Percentiles rank a stretch among this genome's conserved stretches.
Evolutionary conservation across 371 early-diverging fungal genomes (phyloP).

Genomic region (Rhizomucor miehei): DNA sequence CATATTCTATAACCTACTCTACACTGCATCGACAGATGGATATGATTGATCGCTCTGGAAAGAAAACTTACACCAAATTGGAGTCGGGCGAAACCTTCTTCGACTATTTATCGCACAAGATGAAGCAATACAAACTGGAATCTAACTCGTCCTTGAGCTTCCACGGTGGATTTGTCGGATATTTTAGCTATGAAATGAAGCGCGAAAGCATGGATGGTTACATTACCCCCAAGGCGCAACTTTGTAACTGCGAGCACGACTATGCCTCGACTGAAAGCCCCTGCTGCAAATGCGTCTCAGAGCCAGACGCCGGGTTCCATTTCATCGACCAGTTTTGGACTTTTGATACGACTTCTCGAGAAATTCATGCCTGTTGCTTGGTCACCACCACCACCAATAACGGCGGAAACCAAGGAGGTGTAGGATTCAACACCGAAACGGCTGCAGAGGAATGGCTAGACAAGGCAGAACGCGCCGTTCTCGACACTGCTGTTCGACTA

Average conservation of each 20-base stretch:
- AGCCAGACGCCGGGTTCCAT: constrained; percentile 84
- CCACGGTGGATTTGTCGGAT: constrained; percentile 84
- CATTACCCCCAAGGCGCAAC: constrained; percentile 36
- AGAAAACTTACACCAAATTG: background rate
- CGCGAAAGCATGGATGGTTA: constrained; percentile 68
- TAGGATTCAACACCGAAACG: constrained; percentile 12
- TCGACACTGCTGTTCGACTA: background rate
- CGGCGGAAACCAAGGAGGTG: background rate
- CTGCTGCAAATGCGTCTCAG: constrained; percentile 32
- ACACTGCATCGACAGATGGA: constrained; percentile 28
- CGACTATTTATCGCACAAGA: constrained; percentile 24
- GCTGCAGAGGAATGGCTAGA: constrained; percentile 26
- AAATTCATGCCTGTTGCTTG: constrained; percentile 48
- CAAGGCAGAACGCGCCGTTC: constrained; percentile 6
- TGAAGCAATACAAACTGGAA: constrained; percentile 8
- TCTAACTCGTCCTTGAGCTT: constrained; percentile 37
- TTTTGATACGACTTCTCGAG: constrained; percentile 62
- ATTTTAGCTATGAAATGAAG: constrained; percentile 95
- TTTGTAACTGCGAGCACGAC: constrained; percentile 27
- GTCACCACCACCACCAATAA: constrained; percentile 14
- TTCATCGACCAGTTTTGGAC: constrained; percentile 79
- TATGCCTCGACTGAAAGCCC: background rate
- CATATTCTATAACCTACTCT: constrained; percentile 38
- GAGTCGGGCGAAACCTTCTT: constrained; percentile 25
- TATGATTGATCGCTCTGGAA: constrained; percentile 1